Conservation (phyloP, 257 asterid genomes). For the Handroanthus guayacan region DNA sequence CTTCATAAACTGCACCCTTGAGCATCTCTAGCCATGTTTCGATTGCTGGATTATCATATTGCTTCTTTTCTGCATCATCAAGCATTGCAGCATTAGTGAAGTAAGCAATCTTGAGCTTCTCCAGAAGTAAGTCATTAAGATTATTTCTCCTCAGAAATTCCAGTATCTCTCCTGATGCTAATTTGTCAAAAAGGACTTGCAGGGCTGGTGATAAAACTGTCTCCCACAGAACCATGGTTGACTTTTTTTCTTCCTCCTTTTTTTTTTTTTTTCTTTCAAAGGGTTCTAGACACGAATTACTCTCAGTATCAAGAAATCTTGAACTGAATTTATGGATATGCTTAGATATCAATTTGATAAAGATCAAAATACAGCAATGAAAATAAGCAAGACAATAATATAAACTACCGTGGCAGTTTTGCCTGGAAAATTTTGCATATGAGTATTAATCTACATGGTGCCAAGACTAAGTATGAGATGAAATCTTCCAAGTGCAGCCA, state of each 20-base stretch:
- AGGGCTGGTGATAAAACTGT: conserved; percentile 56
- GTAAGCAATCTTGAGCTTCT: conserved; percentile 59
- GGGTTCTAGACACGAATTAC: not conserved
- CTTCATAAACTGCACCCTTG: conserved; percentile 54
- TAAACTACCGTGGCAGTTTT: not conserved
- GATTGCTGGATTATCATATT: conserved; percentile 51
- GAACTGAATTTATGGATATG: not conserved
- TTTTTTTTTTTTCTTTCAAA: not conserved
- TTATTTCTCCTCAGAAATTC: conserved; percentile 49
- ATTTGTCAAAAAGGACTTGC: conserved; percentile 54
- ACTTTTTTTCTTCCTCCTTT: too few species aligned
- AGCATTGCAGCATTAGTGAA: conserved; percentile 53
- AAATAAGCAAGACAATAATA: not conserved
- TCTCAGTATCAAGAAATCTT: not conserved
- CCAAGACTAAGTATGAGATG: not conserved
- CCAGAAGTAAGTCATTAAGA: conserved; percentile 45
- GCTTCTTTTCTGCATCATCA: conserved; percentile 64
- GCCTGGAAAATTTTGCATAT: not conserved
- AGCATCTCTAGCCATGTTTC: conserved; percentile 59
- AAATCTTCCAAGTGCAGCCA: conserved; percentile 5
- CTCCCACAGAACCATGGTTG: conserved; percentile 55
- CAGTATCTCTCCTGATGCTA: conserved; percentile 51
- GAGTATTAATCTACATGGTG: not conserved
- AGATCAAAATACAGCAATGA: not conserved
- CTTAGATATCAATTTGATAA: conserved; percentile 1